Conservation (phyloP, 2,329 filamentous ascomycete species). For the Penicillium sp. region DNA sequence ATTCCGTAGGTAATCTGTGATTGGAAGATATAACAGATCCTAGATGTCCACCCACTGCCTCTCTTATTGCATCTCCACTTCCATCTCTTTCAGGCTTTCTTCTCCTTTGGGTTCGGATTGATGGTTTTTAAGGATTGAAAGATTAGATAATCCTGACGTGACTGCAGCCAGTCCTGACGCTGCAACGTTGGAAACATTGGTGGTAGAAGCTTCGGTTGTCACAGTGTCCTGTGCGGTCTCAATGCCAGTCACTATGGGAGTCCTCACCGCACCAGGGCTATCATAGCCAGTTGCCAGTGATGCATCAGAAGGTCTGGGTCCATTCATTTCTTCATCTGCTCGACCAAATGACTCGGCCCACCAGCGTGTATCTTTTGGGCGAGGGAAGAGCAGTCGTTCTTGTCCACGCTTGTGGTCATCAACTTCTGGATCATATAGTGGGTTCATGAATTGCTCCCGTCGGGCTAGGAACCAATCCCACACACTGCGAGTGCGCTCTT, state of each 20-base stretch:
- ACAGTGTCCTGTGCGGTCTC: slow-evolving; percentile 59
- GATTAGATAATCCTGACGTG: slow-evolving; percentile 47
- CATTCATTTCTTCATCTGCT: slow-evolving; percentile 91
- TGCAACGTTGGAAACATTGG: slow-evolving; percentile 29
- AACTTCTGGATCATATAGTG: slow-evolving; percentile 70
- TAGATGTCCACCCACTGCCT: neutral
- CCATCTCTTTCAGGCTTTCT: slow-evolving; percentile 36
- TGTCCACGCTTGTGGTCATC: slow-evolving; percentile 78
- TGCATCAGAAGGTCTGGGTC: slow-evolving; percentile 54
- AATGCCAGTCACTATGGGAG: slow-evolving; percentile 60
- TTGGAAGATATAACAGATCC: neutral
- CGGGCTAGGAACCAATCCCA: slow-evolving; percentile 94
- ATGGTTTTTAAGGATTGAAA: slow-evolving; percentile 41
- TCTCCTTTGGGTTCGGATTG: slow-evolving; percentile 27
- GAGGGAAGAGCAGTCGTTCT: slow-evolving; percentile 81
- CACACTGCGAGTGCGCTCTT: slow-evolving; percentile 76
- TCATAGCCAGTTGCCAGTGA: slow-evolving; percentile 39
- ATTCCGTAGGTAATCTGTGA: neutral
- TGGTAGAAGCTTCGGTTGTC: slow-evolving; percentile 41
- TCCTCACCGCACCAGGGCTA: slow-evolving; percentile 30
- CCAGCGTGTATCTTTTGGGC: slow-evolving; percentile 78
- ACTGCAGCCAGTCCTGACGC: slow-evolving; percentile 42
- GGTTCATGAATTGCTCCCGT: slow-evolving; percentile 77
- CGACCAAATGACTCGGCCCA: slow-evolving; percentile 88
- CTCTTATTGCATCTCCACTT: slow-evolving; percentile 53